Conservation (phyloP, 345 rosid genomes). For the Lepidium didymum region DNA sequence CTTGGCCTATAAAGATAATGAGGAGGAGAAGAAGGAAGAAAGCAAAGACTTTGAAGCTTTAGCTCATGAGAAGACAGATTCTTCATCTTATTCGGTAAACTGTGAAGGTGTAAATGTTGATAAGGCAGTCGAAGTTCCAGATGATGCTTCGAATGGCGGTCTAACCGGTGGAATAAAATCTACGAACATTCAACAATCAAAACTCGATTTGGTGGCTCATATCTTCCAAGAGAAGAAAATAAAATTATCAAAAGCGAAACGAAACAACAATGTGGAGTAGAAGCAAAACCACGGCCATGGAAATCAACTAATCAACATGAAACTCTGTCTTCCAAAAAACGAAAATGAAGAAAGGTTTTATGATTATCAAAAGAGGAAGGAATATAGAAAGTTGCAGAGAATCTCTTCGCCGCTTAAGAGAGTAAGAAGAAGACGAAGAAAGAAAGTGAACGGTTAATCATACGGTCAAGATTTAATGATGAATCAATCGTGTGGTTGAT, state of each 20-base stretch:
- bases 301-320: neutral
- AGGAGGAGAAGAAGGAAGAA: conserved; percentile 7
- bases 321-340: neutral
- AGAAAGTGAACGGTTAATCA: conserved; percentile 2
- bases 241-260: neutral
- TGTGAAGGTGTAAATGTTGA: too few species aligned
- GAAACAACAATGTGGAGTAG: conserved; percentile 34
- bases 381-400: conserved; percentile 19
- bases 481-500: conserved; percentile 7
- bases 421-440: neutral
- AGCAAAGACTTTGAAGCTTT: too few species aligned
- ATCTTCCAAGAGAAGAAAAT: conserved; percentile 4
- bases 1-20: conserved; percentile 17
- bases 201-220: conserved; percentile 22
- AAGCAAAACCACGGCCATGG: conserved; percentile 35
- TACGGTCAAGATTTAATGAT: neutral
- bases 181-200: conserved; percentile 17
- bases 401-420: conserved; percentile 13
- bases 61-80: too few species aligned
- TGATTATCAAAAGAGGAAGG: conserved; percentile 9
- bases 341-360: conserved; percentile 1
- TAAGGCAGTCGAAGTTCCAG: too few species aligned
- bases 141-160: too few species aligned
- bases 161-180: too few species aligned
- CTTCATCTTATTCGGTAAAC: too few species aligned